Evolutionary conservation across 352 stramenopile species (phyloP).

Genomic region (Pythium sp.): DNA sequence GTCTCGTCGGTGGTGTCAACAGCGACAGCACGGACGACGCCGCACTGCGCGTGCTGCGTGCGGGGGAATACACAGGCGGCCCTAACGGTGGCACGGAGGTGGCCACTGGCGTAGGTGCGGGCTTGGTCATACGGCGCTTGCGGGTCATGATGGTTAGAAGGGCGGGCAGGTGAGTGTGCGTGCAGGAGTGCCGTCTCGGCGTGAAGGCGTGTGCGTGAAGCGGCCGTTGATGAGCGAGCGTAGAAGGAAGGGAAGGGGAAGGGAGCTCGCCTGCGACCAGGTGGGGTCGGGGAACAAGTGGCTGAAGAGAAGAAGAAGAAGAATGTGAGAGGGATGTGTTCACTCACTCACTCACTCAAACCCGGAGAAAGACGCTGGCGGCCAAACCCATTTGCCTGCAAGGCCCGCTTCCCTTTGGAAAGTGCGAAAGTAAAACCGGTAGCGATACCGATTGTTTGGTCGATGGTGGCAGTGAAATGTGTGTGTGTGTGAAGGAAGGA

Average conservation of each 20-base stretch:
- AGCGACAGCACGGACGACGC: not conserved
- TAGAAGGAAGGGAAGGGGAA: constrained; percentile 1
- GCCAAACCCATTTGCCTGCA: not conserved
- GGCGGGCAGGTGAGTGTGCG: too few species aligned
- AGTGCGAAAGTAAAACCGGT: constrained; percentile 15
- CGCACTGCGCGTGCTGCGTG: constrained; percentile 6
- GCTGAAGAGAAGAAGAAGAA: constrained; percentile 3
- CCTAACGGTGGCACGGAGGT: not conserved
- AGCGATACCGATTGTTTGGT: constrained; percentile 15
- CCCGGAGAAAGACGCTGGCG: constrained; percentile 1
- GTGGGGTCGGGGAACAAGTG: not conserved
- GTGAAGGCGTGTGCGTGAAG: constrained; percentile 11
- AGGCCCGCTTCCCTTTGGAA: not conserved
- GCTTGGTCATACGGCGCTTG: constrained; percentile 18
- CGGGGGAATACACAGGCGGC: not conserved
- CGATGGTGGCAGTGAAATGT: not conserved
- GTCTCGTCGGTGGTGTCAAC: constrained; percentile 4
- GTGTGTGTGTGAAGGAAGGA: not conserved
- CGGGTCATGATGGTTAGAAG: constrained; percentile 12
- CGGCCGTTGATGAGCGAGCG: constrained; percentile 17
- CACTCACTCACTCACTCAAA: not conserved
- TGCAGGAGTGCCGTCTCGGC: not conserved
- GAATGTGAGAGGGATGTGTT: constrained; percentile 6
- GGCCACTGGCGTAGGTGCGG: not conserved
- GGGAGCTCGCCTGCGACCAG: constrained; percentile 6